Base-by-base conservation (phyloP, 345 rosid genomes). In the Xanthoceras sorbifolium region DNA sequence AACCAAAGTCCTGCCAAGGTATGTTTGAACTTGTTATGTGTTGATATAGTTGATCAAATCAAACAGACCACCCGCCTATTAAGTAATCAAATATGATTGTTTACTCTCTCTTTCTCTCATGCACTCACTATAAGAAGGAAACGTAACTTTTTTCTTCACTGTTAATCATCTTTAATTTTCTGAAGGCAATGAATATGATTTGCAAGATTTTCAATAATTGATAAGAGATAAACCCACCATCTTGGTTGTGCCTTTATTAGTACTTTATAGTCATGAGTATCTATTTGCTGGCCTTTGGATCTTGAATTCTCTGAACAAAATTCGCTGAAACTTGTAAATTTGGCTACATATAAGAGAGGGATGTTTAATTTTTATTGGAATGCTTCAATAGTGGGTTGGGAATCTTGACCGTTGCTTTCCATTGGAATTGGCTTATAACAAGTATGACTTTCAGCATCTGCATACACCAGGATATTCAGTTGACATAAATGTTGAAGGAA, bases 1-100 rank as follows among this genome's bases (percentile, higher is more conserved):
- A 94, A 96, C 79, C 94, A 90, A 82, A 88, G 95, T 78, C 94
- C 95, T 60, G 82, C 93, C 48, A 96, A 96, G 92, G 99, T 94
- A 85, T 44, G 63, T 44, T n/a, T 69, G 29, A 64, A 46, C 65
- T 77, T 9, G 29, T 72, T 28, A 76, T 29, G 31, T 76, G 5
- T 40, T 34, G 61, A 69, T 3, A 32, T 52, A n/a, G 50, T 36
- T 65, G 11, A 28, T 40, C 26, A 61, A 50, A 28, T 40, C 26
- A 61, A 50, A 32, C 64, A 22, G 26, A 11, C 20, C 29, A 14
- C 6, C n/a, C 9, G 14, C 42, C 5, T 23, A 57, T 26, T 26
- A 29, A 44, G 44, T 44, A 17, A 28, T 28, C 31, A 10, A 26
- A 73, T 61, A 22, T 40, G 17, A 36, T 72, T 59, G 29, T 14